Conservation (phyloP, 257 asterid species). For the Lithospermum erythrorhizon region DNA sequence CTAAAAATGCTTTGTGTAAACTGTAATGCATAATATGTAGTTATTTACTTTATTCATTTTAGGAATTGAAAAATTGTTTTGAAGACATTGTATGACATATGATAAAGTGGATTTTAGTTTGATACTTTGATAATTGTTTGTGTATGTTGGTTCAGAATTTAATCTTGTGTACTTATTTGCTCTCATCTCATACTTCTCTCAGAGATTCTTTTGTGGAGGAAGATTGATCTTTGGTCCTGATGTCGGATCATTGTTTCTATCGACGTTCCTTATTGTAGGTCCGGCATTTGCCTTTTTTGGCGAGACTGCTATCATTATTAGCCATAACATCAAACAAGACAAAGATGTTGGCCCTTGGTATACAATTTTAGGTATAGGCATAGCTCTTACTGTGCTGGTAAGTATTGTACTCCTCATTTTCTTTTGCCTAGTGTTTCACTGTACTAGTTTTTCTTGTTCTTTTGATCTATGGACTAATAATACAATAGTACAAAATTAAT, state of each 20-base stretch:
- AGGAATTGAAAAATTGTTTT: too few relatives aligned
- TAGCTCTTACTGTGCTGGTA: conserved; percentile 58
- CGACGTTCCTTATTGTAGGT: conserved; percentile 44
- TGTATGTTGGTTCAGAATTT: background rate
- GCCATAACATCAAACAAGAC: conserved; percentile 20
- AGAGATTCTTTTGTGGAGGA: conserved; percentile 86
- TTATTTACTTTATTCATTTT: too few relatives aligned
- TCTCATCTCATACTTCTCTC: conserved; percentile 9
- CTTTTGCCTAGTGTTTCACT: background rate
- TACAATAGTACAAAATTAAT: too few relatives aligned
- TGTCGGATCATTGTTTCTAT: conserved; percentile 52
- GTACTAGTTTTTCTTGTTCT: background rate
- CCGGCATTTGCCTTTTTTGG: conserved; percentile 62
- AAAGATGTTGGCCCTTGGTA: conserved; percentile 46
- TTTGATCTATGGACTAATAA: too few relatives aligned
- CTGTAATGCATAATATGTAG: background rate
- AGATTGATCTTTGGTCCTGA: conserved; percentile 93
- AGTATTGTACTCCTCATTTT: background rate
- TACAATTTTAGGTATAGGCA: conserved; percentile 42
- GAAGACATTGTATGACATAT: background rate
- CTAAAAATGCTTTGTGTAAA: background rate
- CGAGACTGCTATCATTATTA: conserved; percentile 31
- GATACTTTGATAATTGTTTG: background rate
- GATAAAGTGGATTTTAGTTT: background rate
- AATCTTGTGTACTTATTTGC: background rate